A percentile compares a stretch with the other conserved stretches of the same genome.
Evolutionary conservation across 345 rosid species (phyloP).

Genomic region (Sisymbrium altissimum): DNA sequence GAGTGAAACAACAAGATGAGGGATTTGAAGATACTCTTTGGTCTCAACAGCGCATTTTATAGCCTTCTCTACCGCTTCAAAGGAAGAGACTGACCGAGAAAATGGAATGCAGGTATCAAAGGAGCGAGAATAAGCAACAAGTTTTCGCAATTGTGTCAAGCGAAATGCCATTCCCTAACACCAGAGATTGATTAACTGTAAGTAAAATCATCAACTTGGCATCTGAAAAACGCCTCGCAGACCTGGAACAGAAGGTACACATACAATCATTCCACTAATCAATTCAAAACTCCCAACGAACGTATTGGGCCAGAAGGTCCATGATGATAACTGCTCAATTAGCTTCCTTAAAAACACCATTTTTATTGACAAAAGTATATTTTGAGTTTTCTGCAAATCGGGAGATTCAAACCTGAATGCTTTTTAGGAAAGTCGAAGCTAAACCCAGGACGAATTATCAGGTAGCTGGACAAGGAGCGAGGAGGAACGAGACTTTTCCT

Average conservation of each 20-base stretch:
- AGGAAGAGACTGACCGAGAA: constrained; percentile 35
- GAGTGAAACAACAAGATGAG: constrained; percentile 51
- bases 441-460: constrained; percentile 1
- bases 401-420: constrained; percentile 18
- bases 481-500: constrained; percentile 1
- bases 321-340: background rate
- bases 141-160: constrained; percentile 19
- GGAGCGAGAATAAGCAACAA: constrained; percentile 18
- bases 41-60: constrained; percentile 54
- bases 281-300: background rate
- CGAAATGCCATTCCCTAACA: constrained; percentile 29
- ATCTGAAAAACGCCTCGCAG: background rate
- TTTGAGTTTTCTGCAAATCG: background rate
- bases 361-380: background rate
- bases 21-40: constrained; percentile 54
- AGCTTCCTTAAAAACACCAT: background rate
- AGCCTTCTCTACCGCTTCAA: constrained; percentile 44
- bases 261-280: background rate
- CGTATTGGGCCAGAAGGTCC: background rate
- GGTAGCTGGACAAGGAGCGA: background rate
- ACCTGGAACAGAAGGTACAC: constrained; percentile 15
- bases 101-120: constrained; percentile 10
- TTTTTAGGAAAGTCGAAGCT: background rate
- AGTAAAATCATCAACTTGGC: background rate
- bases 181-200: background rate